These are phyloP conservation scores for Pyrenochaeta sp. DNA, from an alignment of 2,329 filamentous ascomycete species.

Conservation along the genomic window DNA sequence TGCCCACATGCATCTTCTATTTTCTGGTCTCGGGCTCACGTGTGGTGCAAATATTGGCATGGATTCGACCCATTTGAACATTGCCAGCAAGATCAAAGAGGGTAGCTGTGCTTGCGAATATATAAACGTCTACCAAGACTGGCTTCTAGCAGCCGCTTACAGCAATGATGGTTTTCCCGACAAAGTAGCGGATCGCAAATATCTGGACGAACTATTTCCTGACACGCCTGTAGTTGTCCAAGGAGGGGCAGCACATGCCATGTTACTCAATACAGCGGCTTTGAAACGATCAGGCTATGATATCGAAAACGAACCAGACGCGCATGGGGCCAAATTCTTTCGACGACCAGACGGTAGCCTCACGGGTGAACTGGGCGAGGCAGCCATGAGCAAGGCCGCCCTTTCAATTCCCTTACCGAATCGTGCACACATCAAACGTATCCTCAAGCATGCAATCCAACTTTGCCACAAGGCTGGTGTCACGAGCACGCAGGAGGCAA, in stretches of 20 bases:
- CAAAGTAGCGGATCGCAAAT: constrained; percentile 30
- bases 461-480: constrained; percentile 33
- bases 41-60: constrained; percentile 37
- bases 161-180: constrained; percentile 28
- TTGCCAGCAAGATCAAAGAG: constrained; percentile 32
- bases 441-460: constrained; percentile 21
- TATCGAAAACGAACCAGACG: constrained; percentile 18
- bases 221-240: constrained; percentile 39
- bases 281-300: constrained; percentile 29
- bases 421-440: constrained; percentile 28
- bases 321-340: constrained; percentile 21
- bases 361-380: constrained; percentile 36
- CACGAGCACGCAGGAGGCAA: constrained; percentile 39
- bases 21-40: constrained; percentile 34
- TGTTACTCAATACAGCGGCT: not conserved
- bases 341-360: constrained; percentile 28
- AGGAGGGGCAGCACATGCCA: constrained; percentile 5
- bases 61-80: constrained; percentile 29
- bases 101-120: constrained; percentile 39
- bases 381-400: constrained; percentile 27
- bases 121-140: constrained; percentile 31
- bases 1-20: constrained; percentile 46
- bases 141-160: constrained; percentile 28
- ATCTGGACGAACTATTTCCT: constrained; percentile 33
- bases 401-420: constrained; percentile 26